Percentiles rank a stretch among this genome's conserved stretches.
Evolutionary conservation across 2,329 filamentous ascomycete genomes (phyloP).

Genomic region (Xylariaceae sp.): DNA sequence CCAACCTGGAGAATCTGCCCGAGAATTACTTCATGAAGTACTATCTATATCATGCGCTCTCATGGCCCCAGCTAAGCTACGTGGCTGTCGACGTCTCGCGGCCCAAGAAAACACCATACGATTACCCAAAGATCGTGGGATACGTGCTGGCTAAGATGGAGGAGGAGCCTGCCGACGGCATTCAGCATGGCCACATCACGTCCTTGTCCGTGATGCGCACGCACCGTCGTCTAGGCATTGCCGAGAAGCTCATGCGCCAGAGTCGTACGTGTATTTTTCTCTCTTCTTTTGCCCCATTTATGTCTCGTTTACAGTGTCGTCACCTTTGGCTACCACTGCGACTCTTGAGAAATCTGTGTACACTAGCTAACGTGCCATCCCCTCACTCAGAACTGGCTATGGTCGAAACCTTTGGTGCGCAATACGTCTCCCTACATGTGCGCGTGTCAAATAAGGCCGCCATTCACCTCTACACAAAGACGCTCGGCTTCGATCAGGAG

Average conservation of each 20-base stretch:
- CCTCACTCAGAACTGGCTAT: slow-evolving; percentile 71
- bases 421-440: slow-evolving; percentile 94
- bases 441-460: slow-evolving; percentile 90
- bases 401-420: slow-evolving; percentile 87
- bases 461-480: slow-evolving; percentile 86
- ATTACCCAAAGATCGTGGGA: slow-evolving; percentile 95
- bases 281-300: background rate
- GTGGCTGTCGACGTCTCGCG: slow-evolving; percentile 89
- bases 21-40: slow-evolving; percentile 99
- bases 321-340: background rate
- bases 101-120: slow-evolving; percentile 69
- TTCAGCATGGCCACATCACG: slow-evolving; percentile 95
- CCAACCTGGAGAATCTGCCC: slow-evolving; percentile 97
- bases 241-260: slow-evolving; percentile 96
- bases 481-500: slow-evolving; percentile 80
- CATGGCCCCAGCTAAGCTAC: slow-evolving; percentile 95
- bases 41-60: slow-evolving; percentile 97
- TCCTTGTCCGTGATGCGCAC: slow-evolving; percentile 94
- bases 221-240: slow-evolving; percentile 82
- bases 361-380: slow-evolving; percentile 6
- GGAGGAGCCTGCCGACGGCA: slow-evolving; percentile 85
- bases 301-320: background rate
- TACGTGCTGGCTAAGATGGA: slow-evolving; percentile 99
- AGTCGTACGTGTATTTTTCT: slow-evolving; percentile 59
- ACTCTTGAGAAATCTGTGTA: background rate